Evolutionary conservation across 75 land plant genomes (phyloP), one percentile per base, ranked within the genome.

Genomic region (Cupressus sempervirens): DNA sequence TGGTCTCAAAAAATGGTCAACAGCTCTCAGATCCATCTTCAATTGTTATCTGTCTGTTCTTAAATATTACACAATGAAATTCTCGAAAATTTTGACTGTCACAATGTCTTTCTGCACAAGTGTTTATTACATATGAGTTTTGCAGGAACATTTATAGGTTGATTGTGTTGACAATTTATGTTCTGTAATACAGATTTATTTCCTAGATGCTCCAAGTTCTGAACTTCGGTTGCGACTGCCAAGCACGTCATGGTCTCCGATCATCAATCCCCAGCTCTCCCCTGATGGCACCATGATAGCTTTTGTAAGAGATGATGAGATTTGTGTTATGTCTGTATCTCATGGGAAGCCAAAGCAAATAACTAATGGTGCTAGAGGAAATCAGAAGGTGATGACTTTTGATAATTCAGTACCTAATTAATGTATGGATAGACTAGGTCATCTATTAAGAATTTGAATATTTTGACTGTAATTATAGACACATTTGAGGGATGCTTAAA

Each of bases 271-370:
- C 16, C 94, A 91, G 84, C 86, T 98, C 38, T 96, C 99, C 29
- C 96, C 99, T n/a, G 99, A 98, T 93, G 96, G 96, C 34, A 89
- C 85, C 54, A 92, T 93, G 88, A 88, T 94, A 76, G 93, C 99
- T 53, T 98, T 88, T 89, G 98, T 98, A 18, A 92, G 91, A 80
- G 93, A 94, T 82, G 86, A 91, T 88, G 99, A 98, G 85, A 76
- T 98, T 29, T 88, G 90, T 88, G 94, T 98, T 76, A 45, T 91
- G 40, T 88, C 93, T 85, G 87, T 98, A 76, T 67, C 81, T 58
- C 50, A 58, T 87, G 94, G 92, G 41, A 91, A 93, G 62, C 81
- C 89, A 30, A 89, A 83, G 76, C 94, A 92, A 77, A 86, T 98
- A 34, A 98, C 96, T 20, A 86, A 45, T 89, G 96, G 95, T 82